A percentile compares a stretch with the other conserved stretches of the same genome.
Conservation (phyloP, 805 yeast species). For the Metschnikowia amazonensis region DNA sequence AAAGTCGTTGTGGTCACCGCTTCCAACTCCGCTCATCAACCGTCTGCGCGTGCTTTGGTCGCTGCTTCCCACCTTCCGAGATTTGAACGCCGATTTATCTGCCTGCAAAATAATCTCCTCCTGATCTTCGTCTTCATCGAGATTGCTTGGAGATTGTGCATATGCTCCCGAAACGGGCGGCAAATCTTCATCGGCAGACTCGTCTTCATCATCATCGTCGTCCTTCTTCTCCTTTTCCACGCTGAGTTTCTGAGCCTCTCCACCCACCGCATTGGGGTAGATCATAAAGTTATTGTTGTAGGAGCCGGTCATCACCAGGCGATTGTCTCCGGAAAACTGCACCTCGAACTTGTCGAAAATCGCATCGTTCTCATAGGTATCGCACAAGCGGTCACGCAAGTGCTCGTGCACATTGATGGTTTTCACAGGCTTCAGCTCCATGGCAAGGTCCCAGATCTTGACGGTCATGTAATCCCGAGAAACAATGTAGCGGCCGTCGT, state of each 20-base stretch:
- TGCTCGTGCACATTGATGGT: constrained; percentile 96
- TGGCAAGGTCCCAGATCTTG: constrained; percentile 95
- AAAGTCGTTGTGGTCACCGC: constrained; percentile 60
- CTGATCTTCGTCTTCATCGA: constrained; percentile 35
- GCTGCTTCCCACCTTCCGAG: constrained; percentile 53
- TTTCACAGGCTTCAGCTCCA: constrained; percentile 93
- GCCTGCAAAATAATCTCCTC: constrained; percentile 83
- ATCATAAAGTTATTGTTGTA: constrained; percentile 96
- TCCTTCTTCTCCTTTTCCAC: constrained; percentile 10
- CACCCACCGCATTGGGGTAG: constrained; percentile 73
- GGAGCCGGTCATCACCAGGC: constrained; percentile 92
- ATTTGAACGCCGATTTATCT: constrained; percentile 94
- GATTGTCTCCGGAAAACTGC: constrained; percentile 88
- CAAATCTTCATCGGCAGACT: constrained; percentile 28
- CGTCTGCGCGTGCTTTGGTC: constrained; percentile 42
- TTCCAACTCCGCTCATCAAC: constrained; percentile 46
- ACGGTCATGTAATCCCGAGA: constrained; percentile 96
- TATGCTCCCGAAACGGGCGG: constrained; percentile 26
- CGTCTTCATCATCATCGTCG: constrained; percentile 42
- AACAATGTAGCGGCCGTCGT: constrained; percentile 93
- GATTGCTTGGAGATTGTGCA: constrained; percentile 33
- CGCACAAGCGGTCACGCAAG: constrained; percentile 87
- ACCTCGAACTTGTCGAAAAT: constrained; percentile 98
- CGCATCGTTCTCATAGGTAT: constrained; percentile 97
- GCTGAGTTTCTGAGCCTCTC: neutral